phyloP scores from a whole-genome alignment of 2,329 filamentous ascomycete species.

The Colletotrichum coccodes region DNA sequence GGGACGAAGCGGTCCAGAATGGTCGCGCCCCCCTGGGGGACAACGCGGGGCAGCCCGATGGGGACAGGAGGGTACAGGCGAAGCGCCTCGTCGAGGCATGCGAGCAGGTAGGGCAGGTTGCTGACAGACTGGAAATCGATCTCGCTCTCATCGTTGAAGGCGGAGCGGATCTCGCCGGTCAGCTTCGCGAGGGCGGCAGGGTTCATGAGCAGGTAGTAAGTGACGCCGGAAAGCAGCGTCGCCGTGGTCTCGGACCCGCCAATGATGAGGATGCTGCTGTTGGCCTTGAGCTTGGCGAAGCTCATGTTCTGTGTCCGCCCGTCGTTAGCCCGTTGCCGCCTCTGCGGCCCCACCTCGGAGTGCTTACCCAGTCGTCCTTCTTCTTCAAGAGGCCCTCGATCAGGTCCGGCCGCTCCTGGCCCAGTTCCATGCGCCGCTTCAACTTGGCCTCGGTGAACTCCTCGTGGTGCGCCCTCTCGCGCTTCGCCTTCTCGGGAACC shows the following conservation, averaged over 20 bases:
- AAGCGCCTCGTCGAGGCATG: constrained; percentile 53
- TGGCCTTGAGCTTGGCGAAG: constrained; percentile 31
- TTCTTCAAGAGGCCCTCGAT: constrained; percentile 34
- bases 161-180: constrained; percentile 48
- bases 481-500: constrained; percentile 17
- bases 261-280: constrained; percentile 38
- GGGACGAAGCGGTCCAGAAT: constrained; percentile 45
- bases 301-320: constrained; percentile 11
- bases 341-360: too few species aligned
- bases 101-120: constrained; percentile 49
- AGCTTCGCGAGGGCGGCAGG: constrained; percentile 43
- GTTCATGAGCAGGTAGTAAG: constrained; percentile 43
- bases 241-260: constrained; percentile 48
- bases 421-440: constrained; percentile 28
- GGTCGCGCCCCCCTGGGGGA: constrained; percentile 43
- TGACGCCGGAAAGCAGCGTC: constrained; percentile 40
- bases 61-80: constrained; percentile 49
- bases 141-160: constrained; percentile 46
- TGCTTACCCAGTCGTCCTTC: constrained; percentile 31
- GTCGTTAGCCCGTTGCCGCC: constrained; percentile 6
- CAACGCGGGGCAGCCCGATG: constrained; percentile 39
- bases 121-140: constrained; percentile 46
- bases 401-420: constrained; percentile 34
- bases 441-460: constrained; percentile 21
- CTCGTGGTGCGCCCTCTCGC: constrained; percentile 5